Evolutionary conservation across 2,329 filamentous ascomycete genomes (phyloP).

Genomic region (Trichoderma afroharzianum): DNA sequence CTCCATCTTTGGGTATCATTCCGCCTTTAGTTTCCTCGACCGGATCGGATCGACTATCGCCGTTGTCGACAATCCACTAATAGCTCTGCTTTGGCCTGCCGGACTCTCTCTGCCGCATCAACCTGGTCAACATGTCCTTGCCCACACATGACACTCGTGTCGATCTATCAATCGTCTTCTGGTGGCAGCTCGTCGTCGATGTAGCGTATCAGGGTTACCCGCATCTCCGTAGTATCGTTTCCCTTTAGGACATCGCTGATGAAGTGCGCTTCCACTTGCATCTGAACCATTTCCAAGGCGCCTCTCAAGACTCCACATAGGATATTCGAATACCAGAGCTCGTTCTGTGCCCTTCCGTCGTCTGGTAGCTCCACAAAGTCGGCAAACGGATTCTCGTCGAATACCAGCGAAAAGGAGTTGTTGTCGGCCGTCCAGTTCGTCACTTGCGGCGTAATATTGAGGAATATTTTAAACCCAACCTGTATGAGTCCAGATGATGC

Average conservation of each 20-base stretch:
- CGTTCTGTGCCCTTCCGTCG: conserved; percentile 90
- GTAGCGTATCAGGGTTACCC: conserved; percentile 84
- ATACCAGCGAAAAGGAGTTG: conserved; percentile 93
- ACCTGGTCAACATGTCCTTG: not conserved
- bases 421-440: conserved; percentile 95
- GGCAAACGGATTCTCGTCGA: conserved; percentile 94
- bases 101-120: not conserved
- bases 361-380: conserved; percentile 98
- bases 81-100: too few relatives aligned
- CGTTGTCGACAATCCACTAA: not conserved
- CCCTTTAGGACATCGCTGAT: conserved; percentile 89
- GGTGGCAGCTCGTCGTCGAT: conserved; percentile 97
- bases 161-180: conserved; percentile 71
- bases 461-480: conserved; percentile 98
- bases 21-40: not conserved
- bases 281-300: conserved; percentile 96
- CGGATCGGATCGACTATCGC: not conserved
- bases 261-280: conserved; percentile 97
- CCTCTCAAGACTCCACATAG: conserved; percentile 89
- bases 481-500: conserved; percentile 35
- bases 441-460: conserved; percentile 90
- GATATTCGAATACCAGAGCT: conserved; percentile 98
- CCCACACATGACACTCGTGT: not conserved
- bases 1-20: conserved; percentile 5
- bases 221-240: conserved; percentile 96